Evolutionary conservation across 2,329 filamentous ascomycete genomes (phyloP).

Genomic region (Emmonsia crescens): DNA sequence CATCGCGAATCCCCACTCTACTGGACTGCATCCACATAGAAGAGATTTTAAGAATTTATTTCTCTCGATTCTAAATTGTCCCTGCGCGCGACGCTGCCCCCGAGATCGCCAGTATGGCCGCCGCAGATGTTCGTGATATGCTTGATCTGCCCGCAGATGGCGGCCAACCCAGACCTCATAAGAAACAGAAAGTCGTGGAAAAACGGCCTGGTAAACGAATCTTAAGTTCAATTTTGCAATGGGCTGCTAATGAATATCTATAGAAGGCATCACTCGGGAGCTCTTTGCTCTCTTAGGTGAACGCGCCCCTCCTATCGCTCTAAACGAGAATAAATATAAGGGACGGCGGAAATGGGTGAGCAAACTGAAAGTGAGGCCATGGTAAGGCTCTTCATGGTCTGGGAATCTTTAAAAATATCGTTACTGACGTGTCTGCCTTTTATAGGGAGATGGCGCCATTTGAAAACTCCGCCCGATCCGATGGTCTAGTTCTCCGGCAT

Average conservation of each 20-base stretch:
- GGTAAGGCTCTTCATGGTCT: constrained; percentile 37
- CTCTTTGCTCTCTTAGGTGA: constrained; percentile 42
- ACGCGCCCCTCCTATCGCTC: constrained; percentile 41
- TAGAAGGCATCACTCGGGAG: constrained; percentile 42
- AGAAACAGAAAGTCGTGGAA: constrained; percentile 61
- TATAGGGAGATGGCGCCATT: constrained; percentile 62
- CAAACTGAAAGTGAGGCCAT: constrained; percentile 34
- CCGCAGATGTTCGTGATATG: constrained; percentile 77
- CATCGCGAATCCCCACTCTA: background rate
- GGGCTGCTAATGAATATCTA: constrained; percentile 11
- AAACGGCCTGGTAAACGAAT: constrained; percentile 43
- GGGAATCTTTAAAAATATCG: constrained; percentile 47
- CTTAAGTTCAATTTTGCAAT: background rate
- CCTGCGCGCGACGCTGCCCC: background rate
- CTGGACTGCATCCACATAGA: background rate
- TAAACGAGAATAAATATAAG: constrained; percentile 44
- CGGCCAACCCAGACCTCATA: constrained; percentile 46
- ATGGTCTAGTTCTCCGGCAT: constrained; percentile 62
- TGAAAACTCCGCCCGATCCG: constrained; percentile 63
- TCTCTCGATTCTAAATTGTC: background rate
- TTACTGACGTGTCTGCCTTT: constrained; percentile 31
- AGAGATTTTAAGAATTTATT: background rate
- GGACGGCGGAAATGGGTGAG: constrained; percentile 38
- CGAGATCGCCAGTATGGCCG: constrained; percentile 32
- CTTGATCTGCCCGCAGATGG: constrained; percentile 63